Evolutionary conservation across 2,329 filamentous ascomycete genomes (phyloP).

Genomic region (Fusarium nodosum): DNA sequence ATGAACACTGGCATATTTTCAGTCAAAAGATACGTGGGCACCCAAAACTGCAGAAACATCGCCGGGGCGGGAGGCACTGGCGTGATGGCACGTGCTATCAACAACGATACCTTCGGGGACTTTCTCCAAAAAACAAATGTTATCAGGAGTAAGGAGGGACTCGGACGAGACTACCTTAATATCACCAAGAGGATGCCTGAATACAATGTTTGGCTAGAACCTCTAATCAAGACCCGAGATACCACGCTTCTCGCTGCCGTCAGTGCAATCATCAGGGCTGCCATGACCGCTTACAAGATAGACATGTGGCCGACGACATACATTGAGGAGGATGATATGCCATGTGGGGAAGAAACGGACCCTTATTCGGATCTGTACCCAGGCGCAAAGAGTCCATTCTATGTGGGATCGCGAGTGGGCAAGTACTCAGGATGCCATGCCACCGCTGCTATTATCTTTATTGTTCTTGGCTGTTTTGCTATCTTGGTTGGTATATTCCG

Average conservation of each 20-base stretch:
- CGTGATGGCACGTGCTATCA: background rate
- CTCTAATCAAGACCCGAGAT: constrained; percentile 4
- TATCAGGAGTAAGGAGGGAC: too few relatives aligned
- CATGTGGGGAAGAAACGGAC: background rate
- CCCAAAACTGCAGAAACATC: constrained; percentile 1
- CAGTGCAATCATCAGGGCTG: constrained; percentile 7
- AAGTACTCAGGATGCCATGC: constrained; percentile 4
- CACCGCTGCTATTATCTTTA: constrained; percentile 9
- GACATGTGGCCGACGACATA: background rate
- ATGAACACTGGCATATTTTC: background rate
- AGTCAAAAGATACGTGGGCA: background rate
- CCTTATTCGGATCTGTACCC: background rate
- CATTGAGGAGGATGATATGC: background rate
- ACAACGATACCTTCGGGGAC: background rate
- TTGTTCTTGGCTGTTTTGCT: constrained; percentile 17
- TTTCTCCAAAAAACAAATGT: background rate
- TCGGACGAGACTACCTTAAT: background rate
- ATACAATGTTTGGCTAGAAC: constrained; percentile 6
- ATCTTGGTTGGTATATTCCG: constrained; percentile 9
- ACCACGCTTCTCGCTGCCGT: background rate
- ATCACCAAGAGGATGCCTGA: background rate
- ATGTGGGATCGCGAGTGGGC: background rate
- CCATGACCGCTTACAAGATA: background rate
- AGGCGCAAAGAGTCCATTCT: background rate
- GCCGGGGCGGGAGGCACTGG: background rate